Evolutionary conservation across 2,329 filamentous ascomycete species (phyloP).

Genomic region (Aspergillus brunneoviolaceus): DNA sequence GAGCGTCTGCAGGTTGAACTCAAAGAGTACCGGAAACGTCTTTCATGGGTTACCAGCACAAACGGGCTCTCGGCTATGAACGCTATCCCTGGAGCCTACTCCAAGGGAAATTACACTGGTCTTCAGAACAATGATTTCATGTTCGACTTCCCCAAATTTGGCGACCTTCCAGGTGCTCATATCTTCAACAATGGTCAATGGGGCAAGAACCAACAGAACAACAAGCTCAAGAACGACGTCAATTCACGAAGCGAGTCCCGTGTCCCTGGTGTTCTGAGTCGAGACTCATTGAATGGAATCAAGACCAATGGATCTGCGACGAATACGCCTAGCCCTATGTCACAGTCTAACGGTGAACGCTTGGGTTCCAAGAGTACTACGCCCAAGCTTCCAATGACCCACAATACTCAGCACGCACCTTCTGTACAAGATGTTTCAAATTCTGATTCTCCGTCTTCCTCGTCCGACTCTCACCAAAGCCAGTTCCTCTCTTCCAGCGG

Average conservation of each 20-base stretch:
- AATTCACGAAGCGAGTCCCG: conserved; percentile 18
- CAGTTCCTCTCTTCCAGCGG: conserved; percentile 47
- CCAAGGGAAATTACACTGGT: conserved; percentile 51
- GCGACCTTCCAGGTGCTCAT: conserved; percentile 62
- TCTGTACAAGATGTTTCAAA: conserved; percentile 36
- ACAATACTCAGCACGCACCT: conserved; percentile 22
- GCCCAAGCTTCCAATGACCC: conserved; percentile 16
- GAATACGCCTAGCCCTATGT: conserved; percentile 3
- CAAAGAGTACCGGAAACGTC: conserved; percentile 83
- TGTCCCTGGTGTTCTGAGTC: conserved; percentile 33
- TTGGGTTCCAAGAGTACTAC: conserved; percentile 11
- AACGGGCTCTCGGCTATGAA: conserved; percentile 49
- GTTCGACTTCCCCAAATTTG: conserved; percentile 96
- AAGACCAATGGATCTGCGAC: conserved; percentile 6
- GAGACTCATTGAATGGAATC: conserved; percentile 22
- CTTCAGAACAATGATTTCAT: conserved; percentile 78
- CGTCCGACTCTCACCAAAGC: conserved; percentile 48
- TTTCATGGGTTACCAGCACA: conserved; percentile 61
- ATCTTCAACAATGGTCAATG: conserved; percentile 52
- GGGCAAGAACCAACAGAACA: conserved; percentile 29
- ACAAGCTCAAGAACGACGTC: conserved; percentile 35
- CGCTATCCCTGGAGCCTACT: conserved; percentile 47
- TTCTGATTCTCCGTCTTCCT: conserved; percentile 50
- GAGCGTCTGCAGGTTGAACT: conserved; percentile 83
- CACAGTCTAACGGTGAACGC: conserved; percentile 16